Evolutionary conservation across 352 stramenopile genomes (phyloP).

Genomic region (Blastocystis sp.): DNA sequence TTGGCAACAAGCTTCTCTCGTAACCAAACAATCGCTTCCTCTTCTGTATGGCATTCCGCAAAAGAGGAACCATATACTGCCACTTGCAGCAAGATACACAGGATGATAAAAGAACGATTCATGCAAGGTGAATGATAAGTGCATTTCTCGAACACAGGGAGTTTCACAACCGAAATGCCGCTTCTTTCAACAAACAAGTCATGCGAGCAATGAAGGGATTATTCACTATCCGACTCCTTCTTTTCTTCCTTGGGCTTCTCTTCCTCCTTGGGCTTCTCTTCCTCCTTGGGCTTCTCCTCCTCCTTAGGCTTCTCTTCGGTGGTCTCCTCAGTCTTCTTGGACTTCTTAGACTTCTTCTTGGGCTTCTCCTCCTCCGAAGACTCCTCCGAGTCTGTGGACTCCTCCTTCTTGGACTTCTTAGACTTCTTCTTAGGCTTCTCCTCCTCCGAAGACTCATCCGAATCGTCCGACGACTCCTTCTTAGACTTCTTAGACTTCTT

Average conservation of each 20-base stretch:
- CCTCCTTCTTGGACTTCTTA: slow-evolving; percentile 54
- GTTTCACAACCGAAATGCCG: slow-evolving; percentile 7
- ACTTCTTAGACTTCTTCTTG: neutral
- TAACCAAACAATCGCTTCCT: slow-evolving; percentile 39
- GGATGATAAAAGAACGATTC: slow-evolving; percentile 20
- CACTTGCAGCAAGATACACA: neutral
- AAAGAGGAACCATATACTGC: neutral
- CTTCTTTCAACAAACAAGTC: slow-evolving; percentile 6
- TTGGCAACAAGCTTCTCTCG: neutral
- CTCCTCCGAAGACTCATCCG: neutral
- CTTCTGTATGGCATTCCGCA: slow-evolving; percentile 31
- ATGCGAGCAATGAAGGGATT: slow-evolving; percentile 10
- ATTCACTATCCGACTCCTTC: slow-evolving; percentile 47
- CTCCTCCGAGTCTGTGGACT: neutral
- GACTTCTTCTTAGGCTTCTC: slow-evolving; percentile 52
- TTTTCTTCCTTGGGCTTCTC: neutral
- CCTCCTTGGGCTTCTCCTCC: neutral
- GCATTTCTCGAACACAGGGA: slow-evolving; percentile 5
- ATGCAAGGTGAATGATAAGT: neutral
- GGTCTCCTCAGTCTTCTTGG: too few species aligned
- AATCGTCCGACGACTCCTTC: neutral
- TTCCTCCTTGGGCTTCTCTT: too few species aligned
- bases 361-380: slow-evolving; percentile 52
- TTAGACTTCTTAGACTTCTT: slow-evolving; percentile 50
- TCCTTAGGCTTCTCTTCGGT: neutral